Base-by-base conservation (phyloP, 441 rosid genomes). In the Kokia cookei region DNA sequence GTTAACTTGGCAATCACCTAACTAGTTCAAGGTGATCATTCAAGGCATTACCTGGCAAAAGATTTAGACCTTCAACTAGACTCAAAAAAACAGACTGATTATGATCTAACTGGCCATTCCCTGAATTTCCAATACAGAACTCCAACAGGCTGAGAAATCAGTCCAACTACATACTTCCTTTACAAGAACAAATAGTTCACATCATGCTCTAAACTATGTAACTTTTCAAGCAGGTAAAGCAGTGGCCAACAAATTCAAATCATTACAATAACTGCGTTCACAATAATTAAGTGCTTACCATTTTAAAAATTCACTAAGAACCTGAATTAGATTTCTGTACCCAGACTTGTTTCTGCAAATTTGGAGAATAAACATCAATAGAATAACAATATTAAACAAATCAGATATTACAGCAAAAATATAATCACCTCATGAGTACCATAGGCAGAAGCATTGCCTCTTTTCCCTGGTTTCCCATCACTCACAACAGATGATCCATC, bases 301-400 rank as follows among this genome's bases (percentile, higher is more conserved):
- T 66, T 75, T 73, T 69, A 22, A 63, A 76, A 47, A 43, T 66
- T 62, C 67, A 58, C 82, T 88, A 90, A 78, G 93, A 81, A 73
- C 93, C 91, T 62, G 91, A 86, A 77, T 86, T 81, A 22, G 93
- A 84, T 83, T 90, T 90, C 81, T 90, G 93, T 80, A 90, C 88
- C 95, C 95, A 90, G 48, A 90, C 90, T 83, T 88, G 95, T 84
- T 90, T 90, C 93, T 90, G 90, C 67, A 65, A 73, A 81, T 70
- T 67, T 40, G 73, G 42, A 13, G 15, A 75, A 62, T 9, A 48
- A 43, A 72, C 6, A 65, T 75, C 35, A 60, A 9, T 2, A 5
- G 50, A 29, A 50, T 22, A 67, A 68, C 24, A 57, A n/a, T 27
- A 57, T 45, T 27, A 10, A 62, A 35, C 40, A 48, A 19, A 13